These are phyloP conservation scores for Calcarisporium arbuscula DNA, from an alignment of 2,329 filamentous ascomycete genomes.

Conservation along the genomic window DNA sequence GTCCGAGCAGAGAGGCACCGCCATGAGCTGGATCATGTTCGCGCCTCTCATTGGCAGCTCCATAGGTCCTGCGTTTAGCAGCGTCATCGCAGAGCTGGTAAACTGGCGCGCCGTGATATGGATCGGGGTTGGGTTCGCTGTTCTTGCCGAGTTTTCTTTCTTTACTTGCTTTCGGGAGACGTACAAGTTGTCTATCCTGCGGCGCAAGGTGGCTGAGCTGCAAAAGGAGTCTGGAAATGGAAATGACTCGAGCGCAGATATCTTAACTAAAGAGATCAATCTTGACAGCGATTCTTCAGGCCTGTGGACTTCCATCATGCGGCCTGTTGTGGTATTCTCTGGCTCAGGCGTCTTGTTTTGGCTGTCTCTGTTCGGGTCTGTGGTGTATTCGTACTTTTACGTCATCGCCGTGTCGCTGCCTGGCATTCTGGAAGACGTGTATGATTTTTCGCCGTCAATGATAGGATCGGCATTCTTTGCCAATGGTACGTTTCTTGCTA, in stretches of 20 bases:
- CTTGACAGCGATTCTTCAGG: slow-evolving; percentile 15
- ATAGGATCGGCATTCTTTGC: slow-evolving; percentile 47
- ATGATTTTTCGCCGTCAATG: slow-evolving; percentile 42
- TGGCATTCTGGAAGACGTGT: slow-evolving; percentile 40
- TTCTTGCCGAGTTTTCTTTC: slow-evolving; percentile 43
- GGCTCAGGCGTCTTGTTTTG: slow-evolving; percentile 47
- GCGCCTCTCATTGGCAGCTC: slow-evolving; percentile 53
- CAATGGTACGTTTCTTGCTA: slow-evolving; percentile 4
- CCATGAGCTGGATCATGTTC: slow-evolving; percentile 51
- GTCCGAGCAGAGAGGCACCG: slow-evolving; percentile 48
- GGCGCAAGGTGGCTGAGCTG: slow-evolving; percentile 18
- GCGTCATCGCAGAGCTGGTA: slow-evolving; percentile 44
- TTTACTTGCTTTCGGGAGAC: slow-evolving; percentile 51
- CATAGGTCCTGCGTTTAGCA: slow-evolving; percentile 48
- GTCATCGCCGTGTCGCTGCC: slow-evolving; percentile 48
- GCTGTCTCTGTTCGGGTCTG: slow-evolving; percentile 37
- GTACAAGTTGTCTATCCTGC: slow-evolving; percentile 51
- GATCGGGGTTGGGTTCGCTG: slow-evolving; percentile 41
- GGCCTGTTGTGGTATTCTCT: slow-evolving; percentile 40
- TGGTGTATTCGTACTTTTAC: slow-evolving; percentile 48
- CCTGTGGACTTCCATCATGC: slow-evolving; percentile 31
- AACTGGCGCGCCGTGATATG: slow-evolving; percentile 51
- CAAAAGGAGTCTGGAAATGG: neutral
- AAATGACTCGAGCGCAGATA: no score
- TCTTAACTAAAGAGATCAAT: no score